Percentiles rank a stretch among this genome's conserved stretches.
These are phyloP conservation scores for Amaranthus cruentus DNA, from an alignment of 148 eudicot species.

Conservation along the genomic window DNA sequence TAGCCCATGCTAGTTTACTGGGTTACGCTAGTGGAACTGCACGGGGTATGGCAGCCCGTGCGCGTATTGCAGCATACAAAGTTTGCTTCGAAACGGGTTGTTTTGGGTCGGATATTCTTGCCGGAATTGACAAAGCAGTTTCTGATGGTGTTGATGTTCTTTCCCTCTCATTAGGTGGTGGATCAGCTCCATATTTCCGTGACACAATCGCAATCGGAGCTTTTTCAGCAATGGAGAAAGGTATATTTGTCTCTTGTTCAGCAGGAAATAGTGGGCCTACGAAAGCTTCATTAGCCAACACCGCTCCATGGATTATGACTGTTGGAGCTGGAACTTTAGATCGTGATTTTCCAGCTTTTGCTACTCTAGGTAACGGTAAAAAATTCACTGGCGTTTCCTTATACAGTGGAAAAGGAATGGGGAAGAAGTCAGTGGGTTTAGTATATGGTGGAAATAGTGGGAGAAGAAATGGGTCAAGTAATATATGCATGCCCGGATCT, in stretches of 20 bases:
- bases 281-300: slow-evolving; percentile 46
- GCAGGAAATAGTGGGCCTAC: slow-evolving; percentile 86
- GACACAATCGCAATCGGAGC: slow-evolving; percentile 85
- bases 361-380: slow-evolving; percentile 35
- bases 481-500: slow-evolving; percentile 70
- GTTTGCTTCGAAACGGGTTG: slow-evolving; percentile 78
- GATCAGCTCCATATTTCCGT: slow-evolving; percentile 51
- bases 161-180: slow-evolving; percentile 77
- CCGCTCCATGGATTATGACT: slow-evolving; percentile 94
- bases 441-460: slow-evolving; percentile 32
- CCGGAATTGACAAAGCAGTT: slow-evolving; percentile 75
- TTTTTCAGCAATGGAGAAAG: slow-evolving; percentile 67
- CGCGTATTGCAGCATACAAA: slow-evolving; percentile 61
- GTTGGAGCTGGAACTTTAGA: slow-evolving; percentile 92
- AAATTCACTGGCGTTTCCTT: slow-evolving; percentile 59
- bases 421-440: slow-evolving; percentile 33
- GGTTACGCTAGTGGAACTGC: slow-evolving; percentile 78
- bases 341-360: slow-evolving; percentile 74
- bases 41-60: slow-evolving; percentile 74
- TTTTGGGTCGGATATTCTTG: slow-evolving; percentile 75
- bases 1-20: slow-evolving; percentile 52
- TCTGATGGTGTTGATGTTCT: slow-evolving; percentile 73
- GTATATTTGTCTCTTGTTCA: slow-evolving; percentile 70
- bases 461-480: slow-evolving; percentile 41
- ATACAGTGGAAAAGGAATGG: slow-evolving; percentile 78